Conservation (phyloP, 2,329 filamentous ascomycete species). For the Immersiporthe knoxdaviesiana region DNA sequence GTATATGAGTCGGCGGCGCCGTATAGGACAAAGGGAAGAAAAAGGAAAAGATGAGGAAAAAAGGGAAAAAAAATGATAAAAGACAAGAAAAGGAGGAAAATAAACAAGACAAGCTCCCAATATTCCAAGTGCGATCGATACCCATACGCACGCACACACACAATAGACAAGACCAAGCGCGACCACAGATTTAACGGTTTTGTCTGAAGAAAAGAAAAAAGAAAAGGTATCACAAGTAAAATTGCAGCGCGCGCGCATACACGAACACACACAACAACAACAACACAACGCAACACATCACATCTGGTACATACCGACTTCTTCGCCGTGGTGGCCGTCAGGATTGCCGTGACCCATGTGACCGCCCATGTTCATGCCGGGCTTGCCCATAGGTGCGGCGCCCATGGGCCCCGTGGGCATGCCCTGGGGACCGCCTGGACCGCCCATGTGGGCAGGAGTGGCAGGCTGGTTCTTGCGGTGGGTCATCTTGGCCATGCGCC, state of each 20-base stretch:
- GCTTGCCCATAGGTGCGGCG: conserved; percentile 63
- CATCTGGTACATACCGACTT: conserved; percentile 98
- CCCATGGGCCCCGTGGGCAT: conserved; percentile 62
- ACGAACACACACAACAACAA: not conserved
- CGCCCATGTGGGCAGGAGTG: conserved; percentile 54
- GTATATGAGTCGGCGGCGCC: conserved; percentile 30
- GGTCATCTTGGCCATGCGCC: conserved; percentile 95
- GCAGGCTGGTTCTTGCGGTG: conserved; percentile 74
- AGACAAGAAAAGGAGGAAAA: conserved; percentile 25
- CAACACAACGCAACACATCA: conserved; percentile 59
- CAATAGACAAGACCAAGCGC: conserved; percentile 33
- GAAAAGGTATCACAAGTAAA: conserved; percentile 38
- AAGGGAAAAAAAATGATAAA: not conserved
- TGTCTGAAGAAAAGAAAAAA: conserved; percentile 19
- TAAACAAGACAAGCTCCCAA: conserved; percentile 33
- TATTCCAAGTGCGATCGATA: conserved; percentile 37
- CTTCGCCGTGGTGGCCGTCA: conserved; percentile 69
- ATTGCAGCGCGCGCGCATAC: conserved; percentile 36
- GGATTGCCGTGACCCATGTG: conserved; percentile 72
- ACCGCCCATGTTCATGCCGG: conserved; percentile 69
- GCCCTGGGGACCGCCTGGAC: conserved; percentile 66
- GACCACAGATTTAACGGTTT: conserved; percentile 38
- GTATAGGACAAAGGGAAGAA: conserved; percentile 35
- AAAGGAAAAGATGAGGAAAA: not conserved
- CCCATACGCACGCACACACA: conserved; percentile 26